phyloP scores from a whole-genome alignment of 352 stramenopile species.

The Albugo candida region DNA sequence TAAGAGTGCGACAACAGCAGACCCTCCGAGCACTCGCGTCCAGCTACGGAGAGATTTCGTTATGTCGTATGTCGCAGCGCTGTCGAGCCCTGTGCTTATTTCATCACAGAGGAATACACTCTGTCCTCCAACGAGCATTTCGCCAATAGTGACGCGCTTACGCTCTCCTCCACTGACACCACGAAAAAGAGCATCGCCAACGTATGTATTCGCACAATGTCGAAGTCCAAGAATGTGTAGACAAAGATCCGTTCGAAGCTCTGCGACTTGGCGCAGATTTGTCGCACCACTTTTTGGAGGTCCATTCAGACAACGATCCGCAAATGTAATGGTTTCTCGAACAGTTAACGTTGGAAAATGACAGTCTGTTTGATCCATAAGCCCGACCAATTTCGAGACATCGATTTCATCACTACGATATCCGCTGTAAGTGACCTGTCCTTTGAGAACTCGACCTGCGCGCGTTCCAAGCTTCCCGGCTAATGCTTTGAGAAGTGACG shows the following conservation, averaged over 20 bases:
- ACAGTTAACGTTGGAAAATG: constrained; percentile 12
- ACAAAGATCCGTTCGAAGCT: constrained; percentile 34
- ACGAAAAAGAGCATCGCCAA: constrained; percentile 14
- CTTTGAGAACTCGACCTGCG: constrained; percentile 17
- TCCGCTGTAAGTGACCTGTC: constrained; percentile 29
- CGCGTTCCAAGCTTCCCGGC: constrained; percentile 21
- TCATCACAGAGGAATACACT: constrained; percentile 31
- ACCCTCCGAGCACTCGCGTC: constrained; percentile 24
- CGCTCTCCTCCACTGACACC: constrained; percentile 45
- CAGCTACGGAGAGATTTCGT: constrained; percentile 24
- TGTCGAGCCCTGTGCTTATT: constrained; percentile 13
- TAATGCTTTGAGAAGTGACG: constrained; percentile 17
- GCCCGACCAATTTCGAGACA: constrained; percentile 15
- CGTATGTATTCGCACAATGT: constrained; percentile 13
- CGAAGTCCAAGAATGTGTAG: constrained; percentile 17
- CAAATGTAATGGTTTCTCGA: constrained; percentile 11
- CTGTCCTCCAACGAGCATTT: constrained; percentile 40
- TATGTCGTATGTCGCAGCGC: constrained; percentile 19
- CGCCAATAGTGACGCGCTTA: constrained; percentile 55
- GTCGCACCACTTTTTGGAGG: constrained; percentile 12
- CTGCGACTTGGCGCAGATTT: constrained; percentile 15
- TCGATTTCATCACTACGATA: constrained; percentile 10
- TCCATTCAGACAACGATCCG: constrained; percentile 7
- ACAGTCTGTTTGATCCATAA: constrained; percentile 11
- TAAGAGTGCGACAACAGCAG: constrained; percentile 59